These are phyloP conservation scores for Aeschynomene evenia DNA, from an alignment of 306 rosid genomes.

Conservation along the genomic window DNA sequence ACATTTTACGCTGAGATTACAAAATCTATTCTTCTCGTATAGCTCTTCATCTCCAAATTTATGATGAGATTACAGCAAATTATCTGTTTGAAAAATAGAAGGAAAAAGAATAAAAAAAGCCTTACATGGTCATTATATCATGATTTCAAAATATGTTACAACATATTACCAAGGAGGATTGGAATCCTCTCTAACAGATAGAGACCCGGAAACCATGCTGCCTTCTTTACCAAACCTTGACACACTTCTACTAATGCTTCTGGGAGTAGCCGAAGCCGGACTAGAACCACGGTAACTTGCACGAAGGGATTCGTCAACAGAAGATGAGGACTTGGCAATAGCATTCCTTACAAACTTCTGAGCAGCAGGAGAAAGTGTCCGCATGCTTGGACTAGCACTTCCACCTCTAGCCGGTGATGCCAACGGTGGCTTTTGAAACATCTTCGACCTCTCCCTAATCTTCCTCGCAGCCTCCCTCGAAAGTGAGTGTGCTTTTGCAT, in stretches of 20 bases:
- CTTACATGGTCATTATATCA: conserved; percentile 24
- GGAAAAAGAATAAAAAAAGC: neutral
- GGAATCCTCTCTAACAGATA: conserved; percentile 76
- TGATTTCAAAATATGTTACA: conserved; percentile 26
- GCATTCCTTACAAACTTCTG: conserved; percentile 95
- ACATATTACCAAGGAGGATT: conserved; percentile 74
- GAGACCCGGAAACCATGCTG: conserved; percentile 74
- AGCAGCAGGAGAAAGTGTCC: conserved; percentile 90
- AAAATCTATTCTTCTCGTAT: conserved; percentile 8
- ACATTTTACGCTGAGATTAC: neutral
- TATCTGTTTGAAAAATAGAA: neutral
- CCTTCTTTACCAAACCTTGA: conserved; percentile 79
- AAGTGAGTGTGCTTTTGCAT: conserved; percentile 87
- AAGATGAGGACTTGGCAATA: conserved; percentile 68
- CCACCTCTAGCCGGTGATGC: conserved; percentile 86
- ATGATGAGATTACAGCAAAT: conserved; percentile 11
- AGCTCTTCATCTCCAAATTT: conserved; percentile 11
- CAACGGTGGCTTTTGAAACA: conserved; percentile 87
- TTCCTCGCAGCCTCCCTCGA: conserved; percentile 89
- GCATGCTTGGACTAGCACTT: conserved; percentile 82
- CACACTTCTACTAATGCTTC: conserved; percentile 60
- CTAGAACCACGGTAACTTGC: conserved; percentile 92
- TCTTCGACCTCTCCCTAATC: conserved; percentile 77
- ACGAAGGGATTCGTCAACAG: conserved; percentile 90
- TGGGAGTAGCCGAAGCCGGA: conserved; percentile 77